A percentile compares a stretch with the other conserved stretches of the same genome.
phyloP scores from a whole-genome alignment of 306 rosid genomes.

The Sicyos baderoa region DNA sequence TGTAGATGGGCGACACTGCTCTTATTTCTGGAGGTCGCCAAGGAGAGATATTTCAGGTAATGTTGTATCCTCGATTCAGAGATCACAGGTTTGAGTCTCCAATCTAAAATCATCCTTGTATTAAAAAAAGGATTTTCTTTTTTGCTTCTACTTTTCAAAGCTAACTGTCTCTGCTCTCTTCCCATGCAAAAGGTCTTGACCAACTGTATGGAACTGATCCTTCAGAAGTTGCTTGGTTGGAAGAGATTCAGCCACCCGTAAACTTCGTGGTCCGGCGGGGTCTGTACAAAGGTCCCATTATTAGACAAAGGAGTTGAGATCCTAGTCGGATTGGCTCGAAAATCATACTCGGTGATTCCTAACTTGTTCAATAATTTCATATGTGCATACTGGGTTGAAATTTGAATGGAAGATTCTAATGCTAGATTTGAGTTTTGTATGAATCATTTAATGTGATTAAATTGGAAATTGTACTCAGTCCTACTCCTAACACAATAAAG shows the following conservation, averaged over 20 bases:
- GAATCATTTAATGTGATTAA: constrained; percentile 10
- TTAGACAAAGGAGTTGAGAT: constrained; percentile 2
- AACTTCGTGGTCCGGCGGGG: constrained; percentile 2
- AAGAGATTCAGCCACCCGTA: constrained; percentile 10
- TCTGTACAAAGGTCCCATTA: constrained; percentile 4
- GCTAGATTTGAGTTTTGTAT: constrained; percentile 6
- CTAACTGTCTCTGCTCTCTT: neutral
- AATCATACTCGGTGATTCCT: neutral
- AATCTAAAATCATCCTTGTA: too few relatives aligned
- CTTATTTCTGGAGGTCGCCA: constrained; percentile 62
- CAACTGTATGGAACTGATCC: neutral
- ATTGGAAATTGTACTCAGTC: neutral
- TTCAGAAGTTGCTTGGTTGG: constrained; percentile 11
- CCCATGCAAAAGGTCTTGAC: constrained; percentile 9
- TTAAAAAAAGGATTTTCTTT: neutral
- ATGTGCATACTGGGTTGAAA: neutral
- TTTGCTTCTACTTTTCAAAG: neutral
- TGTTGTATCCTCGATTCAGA: neutral
- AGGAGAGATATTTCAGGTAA: constrained; percentile 61
- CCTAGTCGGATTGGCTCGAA: neutral
- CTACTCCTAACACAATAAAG: neutral
- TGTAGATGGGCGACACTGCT: constrained; percentile 68
- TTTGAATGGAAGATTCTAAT: neutral
- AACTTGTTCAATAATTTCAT: constrained; percentile 3
- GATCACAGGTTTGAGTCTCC: too few relatives aligned